Conservation (phyloP, 495 filamentous ascomycete species). For the Penicillium lagena region DNA sequence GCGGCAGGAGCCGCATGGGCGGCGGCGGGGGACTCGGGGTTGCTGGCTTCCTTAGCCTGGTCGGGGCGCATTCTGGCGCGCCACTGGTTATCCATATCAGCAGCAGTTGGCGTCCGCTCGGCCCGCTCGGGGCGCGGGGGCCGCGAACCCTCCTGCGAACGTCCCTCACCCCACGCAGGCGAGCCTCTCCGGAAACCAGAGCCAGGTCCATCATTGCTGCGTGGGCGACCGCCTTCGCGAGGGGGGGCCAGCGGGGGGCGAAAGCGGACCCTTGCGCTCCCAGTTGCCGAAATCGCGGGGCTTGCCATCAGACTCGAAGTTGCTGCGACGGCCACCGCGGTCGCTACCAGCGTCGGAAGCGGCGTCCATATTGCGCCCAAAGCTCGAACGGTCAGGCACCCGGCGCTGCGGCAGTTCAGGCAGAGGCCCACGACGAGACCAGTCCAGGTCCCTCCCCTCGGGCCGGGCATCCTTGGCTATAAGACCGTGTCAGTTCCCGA, state of each 20-base stretch:
- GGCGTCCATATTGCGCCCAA: slow-evolving; percentile 45
- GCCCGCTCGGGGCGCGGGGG: slow-evolving; percentile 77
- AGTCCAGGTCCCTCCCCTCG: slow-evolving; percentile 51
- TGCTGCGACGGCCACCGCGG: slow-evolving; percentile 43
- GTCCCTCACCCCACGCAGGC: slow-evolving; percentile 82
- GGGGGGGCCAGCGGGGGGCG: slow-evolving; percentile 54
- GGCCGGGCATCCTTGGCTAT: slow-evolving; percentile 66
- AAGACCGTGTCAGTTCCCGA: slow-evolving; percentile 20
- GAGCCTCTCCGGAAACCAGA: slow-evolving; percentile 57
- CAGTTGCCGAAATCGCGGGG: slow-evolving; percentile 84
- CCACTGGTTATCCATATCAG: slow-evolving; percentile 85
- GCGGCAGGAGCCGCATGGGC: slow-evolving; percentile 39
- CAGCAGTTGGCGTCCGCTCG: slow-evolving; percentile 73
- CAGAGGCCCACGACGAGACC: slow-evolving; percentile 87
- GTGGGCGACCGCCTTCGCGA: slow-evolving; percentile 63
- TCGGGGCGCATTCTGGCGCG: slow-evolving; percentile 78
- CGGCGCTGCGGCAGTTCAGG: slow-evolving; percentile 57
- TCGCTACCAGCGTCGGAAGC: slow-evolving; percentile 47
- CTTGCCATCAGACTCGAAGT: slow-evolving; percentile 70
- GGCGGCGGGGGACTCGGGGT: slow-evolving; percentile 48
- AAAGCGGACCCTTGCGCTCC: slow-evolving; percentile 91
- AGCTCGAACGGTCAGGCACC: slow-evolving; percentile 40
- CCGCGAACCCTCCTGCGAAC: slow-evolving; percentile 72
- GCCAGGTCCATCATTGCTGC: slow-evolving; percentile 55
- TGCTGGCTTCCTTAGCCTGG: slow-evolving; percentile 54